Evolutionary conservation across 2,329 filamentous ascomycete species (phyloP).

Genomic region (Colletotrichum tanaceti): DNA sequence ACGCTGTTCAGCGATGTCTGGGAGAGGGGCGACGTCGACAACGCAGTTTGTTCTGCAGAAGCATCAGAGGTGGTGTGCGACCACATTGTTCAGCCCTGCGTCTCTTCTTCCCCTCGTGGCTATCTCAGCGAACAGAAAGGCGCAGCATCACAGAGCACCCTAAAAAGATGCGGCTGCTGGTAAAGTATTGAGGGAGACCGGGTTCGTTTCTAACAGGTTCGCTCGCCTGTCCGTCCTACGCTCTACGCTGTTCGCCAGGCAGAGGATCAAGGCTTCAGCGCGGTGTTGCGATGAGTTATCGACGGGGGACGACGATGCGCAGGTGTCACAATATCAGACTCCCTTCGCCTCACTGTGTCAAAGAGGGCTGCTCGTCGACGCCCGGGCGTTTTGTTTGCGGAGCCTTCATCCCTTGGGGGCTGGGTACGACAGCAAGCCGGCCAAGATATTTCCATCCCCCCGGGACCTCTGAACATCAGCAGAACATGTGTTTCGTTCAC

Average conservation of each 20-base stretch:
- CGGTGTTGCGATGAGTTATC: background rate
- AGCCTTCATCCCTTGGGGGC: background rate
- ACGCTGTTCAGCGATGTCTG: background rate
- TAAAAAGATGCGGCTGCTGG: too few species aligned
- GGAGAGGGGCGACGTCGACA: background rate
- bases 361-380: background rate
- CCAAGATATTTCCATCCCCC: too few species aligned
- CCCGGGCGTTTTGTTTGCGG: constrained; percentile 4
- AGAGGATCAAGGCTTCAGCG: background rate
- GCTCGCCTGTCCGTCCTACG: too few species aligned
- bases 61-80: background rate
- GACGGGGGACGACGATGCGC: background rate
- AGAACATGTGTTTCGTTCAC: background rate
- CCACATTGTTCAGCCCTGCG: background rate
- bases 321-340: background rate
- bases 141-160: background rate
- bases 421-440: background rate
- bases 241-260: background rate
- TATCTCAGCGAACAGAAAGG: background rate
- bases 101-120: too few species aligned
- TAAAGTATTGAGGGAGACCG: too few species aligned
- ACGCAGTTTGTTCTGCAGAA: background rate
- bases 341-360: background rate
- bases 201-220: too few species aligned
- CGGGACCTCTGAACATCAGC: background rate